These are phyloP conservation scores for Fagus sylvatica DNA, from an alignment of 306 rosid genomes.

Conservation along the genomic window DNA sequence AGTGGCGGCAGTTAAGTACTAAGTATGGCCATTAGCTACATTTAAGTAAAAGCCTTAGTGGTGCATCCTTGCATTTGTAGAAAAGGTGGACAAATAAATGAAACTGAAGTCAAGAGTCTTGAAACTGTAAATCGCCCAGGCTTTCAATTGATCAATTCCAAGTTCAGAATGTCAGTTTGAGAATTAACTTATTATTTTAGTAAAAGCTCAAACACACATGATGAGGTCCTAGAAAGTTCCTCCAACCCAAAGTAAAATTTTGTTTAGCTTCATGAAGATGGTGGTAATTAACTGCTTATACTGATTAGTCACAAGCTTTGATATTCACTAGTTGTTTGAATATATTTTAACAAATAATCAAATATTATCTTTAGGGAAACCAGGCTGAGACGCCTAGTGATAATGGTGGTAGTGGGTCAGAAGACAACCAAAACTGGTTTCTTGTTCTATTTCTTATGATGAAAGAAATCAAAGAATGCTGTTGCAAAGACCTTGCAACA, in stretches of 20 bases:
- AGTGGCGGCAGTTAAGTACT: background rate
- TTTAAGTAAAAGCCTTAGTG: background rate
- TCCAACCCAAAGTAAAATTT: background rate
- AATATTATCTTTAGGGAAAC: no score
- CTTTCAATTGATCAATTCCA: background rate
- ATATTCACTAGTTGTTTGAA: no score
- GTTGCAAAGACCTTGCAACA: no score
- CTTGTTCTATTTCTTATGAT: no score
- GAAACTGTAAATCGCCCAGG: background rate
- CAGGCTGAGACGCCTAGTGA: no score
- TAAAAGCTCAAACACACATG: background rate
- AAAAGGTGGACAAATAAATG: background rate
- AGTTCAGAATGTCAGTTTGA: conserved; percentile 7
- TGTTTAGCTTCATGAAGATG: background rate
- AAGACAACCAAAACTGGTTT: no score
- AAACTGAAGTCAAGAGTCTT: background rate
- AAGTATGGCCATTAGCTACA: background rate
- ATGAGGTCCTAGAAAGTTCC: no score
- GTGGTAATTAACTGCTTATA: no score
- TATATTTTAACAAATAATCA: no score
- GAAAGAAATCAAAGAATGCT: no score
- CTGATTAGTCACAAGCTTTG: no score
- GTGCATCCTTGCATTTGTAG: background rate
- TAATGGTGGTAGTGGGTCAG: no score
- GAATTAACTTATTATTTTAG: background rate